Base-by-base conservation (phyloP, 2,329 filamentous ascomycete species). In the Ascochyta koolunga region DNA sequence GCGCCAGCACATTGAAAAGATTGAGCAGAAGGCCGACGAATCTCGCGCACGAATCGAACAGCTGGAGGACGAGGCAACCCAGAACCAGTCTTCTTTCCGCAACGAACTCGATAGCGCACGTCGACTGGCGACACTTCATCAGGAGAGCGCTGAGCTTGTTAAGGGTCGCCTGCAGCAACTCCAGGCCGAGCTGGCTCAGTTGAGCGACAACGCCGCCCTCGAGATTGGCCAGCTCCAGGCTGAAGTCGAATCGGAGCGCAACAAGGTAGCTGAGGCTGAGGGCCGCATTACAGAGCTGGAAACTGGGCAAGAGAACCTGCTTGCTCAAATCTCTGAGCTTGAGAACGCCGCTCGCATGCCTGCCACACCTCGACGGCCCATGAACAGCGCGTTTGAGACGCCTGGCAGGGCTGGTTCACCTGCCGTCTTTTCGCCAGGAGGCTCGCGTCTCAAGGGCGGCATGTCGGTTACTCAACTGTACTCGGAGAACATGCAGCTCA, bases 1-100 rank as follows among this genome's bases (percentile, higher is more conserved):
- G 29, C 89, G 92, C 63, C 86, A 88, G 60, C 88, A 92, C 33
- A 80, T 98, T 27, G 89, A 93, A 24, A 90, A 95, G 54, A 82
- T 96, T 39, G 90, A 93, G 68, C 84, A 88, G 68, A 96, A 95
- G 77, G 88, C 90, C 1, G 93, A 98, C 55, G 91, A 97, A 54
- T 86, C 89, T 5, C 83, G 96, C 38, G 80, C 84, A 37, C 91
- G 88, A 68, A 86, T 96, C 25, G 91, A 97, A 68, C 88, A 92
- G 70, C 83, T 97, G 29, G 89, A 95, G 68, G 92, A 96, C 69
- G 85, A 90, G 18, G 89, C 89, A 22, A 88, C 90, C 1, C 86
- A 90, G 48, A 87, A 87, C n/a, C 88, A 96, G 57, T 89, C 97
- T 71, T 88, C 89, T 56, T 96, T 95, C 80, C 87, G 89, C 64